phyloP scores from a whole-genome alignment of 768 basidiomycete species.

The Exidia glandulosa region DNA sequence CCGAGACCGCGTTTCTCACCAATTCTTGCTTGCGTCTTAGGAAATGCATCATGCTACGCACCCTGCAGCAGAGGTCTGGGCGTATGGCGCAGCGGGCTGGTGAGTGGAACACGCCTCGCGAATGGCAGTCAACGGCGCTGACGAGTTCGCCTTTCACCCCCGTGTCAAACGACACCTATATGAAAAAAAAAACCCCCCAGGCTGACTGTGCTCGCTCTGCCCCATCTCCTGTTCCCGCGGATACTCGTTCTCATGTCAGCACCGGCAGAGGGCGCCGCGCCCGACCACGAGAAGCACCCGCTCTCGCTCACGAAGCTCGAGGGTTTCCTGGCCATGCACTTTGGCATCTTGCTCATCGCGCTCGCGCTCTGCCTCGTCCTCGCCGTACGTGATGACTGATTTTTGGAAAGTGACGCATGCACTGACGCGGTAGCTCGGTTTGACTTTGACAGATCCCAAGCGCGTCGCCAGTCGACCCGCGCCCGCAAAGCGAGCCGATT shows the following conservation, averaged over 20 bases:
- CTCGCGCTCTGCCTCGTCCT: conserved; percentile 46
- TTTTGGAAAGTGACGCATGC: conserved; percentile 3
- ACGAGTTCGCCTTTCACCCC: no score
- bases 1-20: no score
- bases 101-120: neutral
- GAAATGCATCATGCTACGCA: neutral
- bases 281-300: conserved; percentile 19
- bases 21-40: no score
- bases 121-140: no score
- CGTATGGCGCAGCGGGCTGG: conserved; percentile 1
- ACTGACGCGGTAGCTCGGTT: neutral
- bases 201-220: conserved; percentile 22
- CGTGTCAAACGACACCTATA: neutral
- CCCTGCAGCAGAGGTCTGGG: neutral
- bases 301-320: conserved; percentile 53
- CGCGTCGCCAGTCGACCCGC: conserved; percentile 19
- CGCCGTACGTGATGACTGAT: conserved; percentile 31
- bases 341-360: conserved; percentile 49
- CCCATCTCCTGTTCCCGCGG: conserved; percentile 45
- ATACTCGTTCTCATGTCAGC: conserved; percentile 58
- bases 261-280: conserved; percentile 15
- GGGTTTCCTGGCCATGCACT: conserved; percentile 53
- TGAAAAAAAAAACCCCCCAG: no score
- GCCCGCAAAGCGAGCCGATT: conserved; percentile 9
- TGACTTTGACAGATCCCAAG: conserved; percentile 31